Percentiles rank a stretch among this genome's conserved stretches.
Evolutionary conservation across 148 eudicot genomes (phyloP).

Genomic region (Cornus suecica): DNA sequence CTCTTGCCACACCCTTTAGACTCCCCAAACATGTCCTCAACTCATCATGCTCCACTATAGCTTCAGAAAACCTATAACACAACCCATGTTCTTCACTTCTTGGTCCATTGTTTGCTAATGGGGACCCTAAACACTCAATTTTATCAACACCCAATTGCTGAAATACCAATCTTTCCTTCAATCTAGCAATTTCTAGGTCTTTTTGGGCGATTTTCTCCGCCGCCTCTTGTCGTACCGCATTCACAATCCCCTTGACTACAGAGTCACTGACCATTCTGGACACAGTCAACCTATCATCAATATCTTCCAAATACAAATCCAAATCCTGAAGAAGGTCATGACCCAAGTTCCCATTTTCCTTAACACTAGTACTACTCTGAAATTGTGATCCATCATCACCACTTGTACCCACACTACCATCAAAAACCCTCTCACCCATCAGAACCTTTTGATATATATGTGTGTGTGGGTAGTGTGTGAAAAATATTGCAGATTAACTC

Average conservation of each 20-base stretch:
- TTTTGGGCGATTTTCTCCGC: slow-evolving; percentile 50
- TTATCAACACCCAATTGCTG: slow-evolving; percentile 10
- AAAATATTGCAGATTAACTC: background rate
- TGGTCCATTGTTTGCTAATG: background rate
- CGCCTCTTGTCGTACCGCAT: slow-evolving; percentile 66
- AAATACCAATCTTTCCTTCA: slow-evolving; percentile 32
- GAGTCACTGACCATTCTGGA: slow-evolving; percentile 85
- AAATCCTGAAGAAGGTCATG: slow-evolving; percentile 51
- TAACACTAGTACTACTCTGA: slow-evolving; percentile 9
- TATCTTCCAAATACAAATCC: slow-evolving; percentile 63
- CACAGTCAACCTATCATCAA: slow-evolving; percentile 55
- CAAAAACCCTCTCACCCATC: slow-evolving; percentile 19
- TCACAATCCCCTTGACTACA: slow-evolving; percentile 69
- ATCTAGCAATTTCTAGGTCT: slow-evolving; percentile 45
- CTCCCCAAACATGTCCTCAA: slow-evolving; percentile 24
- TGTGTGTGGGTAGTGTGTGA: background rate
- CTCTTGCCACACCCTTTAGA: slow-evolving; percentile 26
- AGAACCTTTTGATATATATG: slow-evolving; percentile 24
- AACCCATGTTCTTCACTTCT: slow-evolving; percentile 11
- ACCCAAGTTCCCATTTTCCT: slow-evolving; percentile 34
- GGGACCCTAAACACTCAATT: slow-evolving; percentile 10
- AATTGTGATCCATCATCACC: slow-evolving; percentile 21
- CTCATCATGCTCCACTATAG: slow-evolving; percentile 22
- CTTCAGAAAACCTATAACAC: slow-evolving; percentile 10
- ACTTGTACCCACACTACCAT: slow-evolving; percentile 7